phyloP scores from a whole-genome alignment of 257 asterid species.

The Striga asiatica region DNA sequence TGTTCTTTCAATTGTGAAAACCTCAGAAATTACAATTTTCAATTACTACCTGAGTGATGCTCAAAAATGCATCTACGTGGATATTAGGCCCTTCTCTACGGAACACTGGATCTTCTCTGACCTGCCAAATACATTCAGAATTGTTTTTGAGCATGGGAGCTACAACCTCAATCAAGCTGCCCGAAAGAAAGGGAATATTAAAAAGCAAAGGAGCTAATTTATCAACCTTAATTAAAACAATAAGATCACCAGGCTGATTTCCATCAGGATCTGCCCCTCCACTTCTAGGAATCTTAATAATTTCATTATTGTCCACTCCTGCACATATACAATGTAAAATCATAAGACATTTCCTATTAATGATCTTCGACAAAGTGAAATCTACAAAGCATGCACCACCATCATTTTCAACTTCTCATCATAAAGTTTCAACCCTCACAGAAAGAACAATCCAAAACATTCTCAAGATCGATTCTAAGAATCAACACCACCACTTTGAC shows the following conservation, averaged over 20 bases:
- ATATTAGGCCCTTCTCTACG: slow-evolving; percentile 88
- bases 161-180: background rate
- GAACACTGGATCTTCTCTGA: slow-evolving; percentile 92
- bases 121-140: slow-evolving; percentile 35
- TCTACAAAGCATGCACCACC: slow-evolving; percentile 1
- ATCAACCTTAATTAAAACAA: slow-evolving; percentile 60
- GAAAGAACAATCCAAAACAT: background rate
- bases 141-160: slow-evolving; percentile 8
- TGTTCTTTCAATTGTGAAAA: slow-evolving; percentile 7
- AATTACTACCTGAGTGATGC: slow-evolving; percentile 74
- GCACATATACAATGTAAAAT: slow-evolving; percentile 17
- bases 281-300: slow-evolving; percentile 53
- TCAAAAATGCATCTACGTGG: slow-evolving; percentile 78
- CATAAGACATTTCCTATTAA: background rate
- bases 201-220: slow-evolving; percentile 11
- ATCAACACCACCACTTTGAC: background rate
- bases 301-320: slow-evolving; percentile 82
- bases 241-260: slow-evolving; percentile 77
- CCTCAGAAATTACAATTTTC: background rate
- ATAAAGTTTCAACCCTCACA: background rate
- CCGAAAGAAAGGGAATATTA: background rate
- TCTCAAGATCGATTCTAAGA: background rate
- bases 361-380: background rate
- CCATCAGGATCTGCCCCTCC: slow-evolving; percentile 99
- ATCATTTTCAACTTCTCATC: background rate